phyloP scores from a whole-genome alignment of 2,329 filamentous ascomycete species.

The Hymenoscyphus fraxineus region DNA sequence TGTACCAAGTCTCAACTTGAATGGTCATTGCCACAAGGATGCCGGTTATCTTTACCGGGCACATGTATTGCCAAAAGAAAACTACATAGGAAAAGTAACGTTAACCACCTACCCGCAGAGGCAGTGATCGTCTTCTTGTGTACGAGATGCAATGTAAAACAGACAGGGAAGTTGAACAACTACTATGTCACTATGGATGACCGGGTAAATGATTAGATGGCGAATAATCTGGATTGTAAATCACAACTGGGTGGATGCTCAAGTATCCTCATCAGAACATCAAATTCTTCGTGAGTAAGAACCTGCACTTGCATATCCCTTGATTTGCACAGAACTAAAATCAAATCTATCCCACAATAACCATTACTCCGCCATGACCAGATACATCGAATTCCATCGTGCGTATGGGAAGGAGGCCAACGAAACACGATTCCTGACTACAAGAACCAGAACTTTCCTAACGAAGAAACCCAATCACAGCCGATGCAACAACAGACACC shows the following conservation, averaged over 20 bases:
- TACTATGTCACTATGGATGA: background rate
- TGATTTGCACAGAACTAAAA: background rate
- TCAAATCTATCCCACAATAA: background rate
- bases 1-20: background rate
- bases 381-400: background rate
- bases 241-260: background rate
- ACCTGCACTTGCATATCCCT: background rate
- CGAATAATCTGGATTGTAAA: background rate
- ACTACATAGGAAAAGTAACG: background rate
- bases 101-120: background rate
- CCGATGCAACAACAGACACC: background rate
- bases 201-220: background rate
- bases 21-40: background rate
- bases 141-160: background rate
- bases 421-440: background rate
- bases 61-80: background rate
- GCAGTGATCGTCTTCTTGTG: background rate
- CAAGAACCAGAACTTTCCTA: background rate
- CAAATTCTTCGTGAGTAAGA: background rate
- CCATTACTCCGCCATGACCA: background rate
- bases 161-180: background rate
- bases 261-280: background rate
- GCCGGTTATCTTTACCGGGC: background rate
- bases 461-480: background rate
- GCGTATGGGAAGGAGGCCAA: background rate